phyloP scores from a whole-genome alignment of 192 early-diverging fungal genomes.

The Backusella tarrabulga region DNA sequence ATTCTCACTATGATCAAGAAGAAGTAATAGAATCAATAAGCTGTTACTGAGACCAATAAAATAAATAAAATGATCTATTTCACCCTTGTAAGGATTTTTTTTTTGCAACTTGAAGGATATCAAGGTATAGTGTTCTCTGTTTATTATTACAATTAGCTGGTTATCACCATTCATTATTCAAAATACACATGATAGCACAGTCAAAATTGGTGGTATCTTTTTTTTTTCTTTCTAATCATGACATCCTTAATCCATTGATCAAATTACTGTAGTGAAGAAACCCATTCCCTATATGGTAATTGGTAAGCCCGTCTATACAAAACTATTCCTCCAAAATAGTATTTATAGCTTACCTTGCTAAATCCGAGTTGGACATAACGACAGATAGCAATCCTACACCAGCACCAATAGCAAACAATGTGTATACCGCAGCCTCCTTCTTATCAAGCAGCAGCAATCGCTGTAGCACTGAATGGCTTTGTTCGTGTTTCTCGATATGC shows the following conservation, averaged over 20 bases:
- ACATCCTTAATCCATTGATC: neutral
- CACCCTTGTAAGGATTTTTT: too few relatives aligned
- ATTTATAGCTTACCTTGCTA: slow-evolving; percentile 13
- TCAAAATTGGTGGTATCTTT: neutral
- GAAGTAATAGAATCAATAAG: too few relatives aligned
- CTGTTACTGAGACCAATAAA: too few relatives aligned
- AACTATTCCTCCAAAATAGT: neutral
- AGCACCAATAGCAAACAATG: slow-evolving; percentile 15
- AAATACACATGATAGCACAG: neutral
- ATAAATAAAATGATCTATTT: too few relatives aligned
- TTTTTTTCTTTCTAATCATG: neutral
- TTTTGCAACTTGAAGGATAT: too few relatives aligned
- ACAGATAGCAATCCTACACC: slow-evolving; percentile 12
- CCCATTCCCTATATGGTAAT: neutral
- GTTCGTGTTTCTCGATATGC: neutral
- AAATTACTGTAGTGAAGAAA: neutral
- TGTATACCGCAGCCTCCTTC: slow-evolving; percentile 1
- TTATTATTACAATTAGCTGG: neutral
- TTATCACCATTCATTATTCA: neutral
- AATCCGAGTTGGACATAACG: slow-evolving; percentile 12
- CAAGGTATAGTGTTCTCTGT: too few relatives aligned
- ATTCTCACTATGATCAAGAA: too few relatives aligned
- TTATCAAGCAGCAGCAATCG: neutral
- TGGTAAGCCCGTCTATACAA: neutral
- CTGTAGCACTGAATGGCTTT: neutral